These are phyloP conservation scores for Aethionema arabicum DNA, from an alignment of 345 rosid genomes.

Conservation along the genomic window DNA sequence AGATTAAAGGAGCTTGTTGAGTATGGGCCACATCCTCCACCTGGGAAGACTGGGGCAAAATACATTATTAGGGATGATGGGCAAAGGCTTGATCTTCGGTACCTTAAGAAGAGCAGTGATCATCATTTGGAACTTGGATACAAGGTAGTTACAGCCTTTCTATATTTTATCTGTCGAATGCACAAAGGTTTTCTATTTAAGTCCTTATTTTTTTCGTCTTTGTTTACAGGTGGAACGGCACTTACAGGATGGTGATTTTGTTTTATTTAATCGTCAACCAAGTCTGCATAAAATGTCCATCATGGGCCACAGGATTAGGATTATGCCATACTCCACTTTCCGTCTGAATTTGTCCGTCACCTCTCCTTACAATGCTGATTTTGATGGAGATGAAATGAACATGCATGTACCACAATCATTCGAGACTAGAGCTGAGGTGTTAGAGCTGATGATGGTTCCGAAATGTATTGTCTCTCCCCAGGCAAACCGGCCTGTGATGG, in stretches of 20 bases:
- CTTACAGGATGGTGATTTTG: slow-evolving; percentile 86
- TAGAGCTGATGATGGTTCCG: slow-evolving; percentile 99
- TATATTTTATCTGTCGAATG: slow-evolving; percentile 1
- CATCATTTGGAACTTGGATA: slow-evolving; percentile 98
- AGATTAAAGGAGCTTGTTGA: slow-evolving; percentile 96
- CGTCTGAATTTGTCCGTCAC: slow-evolving; percentile 92
- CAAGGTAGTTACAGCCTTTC: slow-evolving; percentile 41
- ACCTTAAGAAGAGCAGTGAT: slow-evolving; percentile 97
- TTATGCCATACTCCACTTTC: slow-evolving; percentile 97
- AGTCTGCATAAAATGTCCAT: slow-evolving; percentile 99
- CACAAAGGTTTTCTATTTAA: not conserved
- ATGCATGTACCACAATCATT: slow-evolving; percentile 98
- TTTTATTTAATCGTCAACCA: slow-evolving; percentile 95
- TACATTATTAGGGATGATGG: slow-evolving; percentile 98
- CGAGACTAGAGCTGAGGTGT: slow-evolving; percentile 95
- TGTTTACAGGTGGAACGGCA: slow-evolving; percentile 91
- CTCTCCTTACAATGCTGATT: slow-evolving; percentile 98
- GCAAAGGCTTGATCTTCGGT: slow-evolving; percentile 96
- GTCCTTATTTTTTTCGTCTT: slow-evolving; percentile 8
- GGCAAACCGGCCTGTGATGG: slow-evolving; percentile 97
- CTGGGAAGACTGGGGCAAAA: slow-evolving; percentile 95
- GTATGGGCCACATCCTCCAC: slow-evolving; percentile 97
- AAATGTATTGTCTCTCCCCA: slow-evolving; percentile 98
- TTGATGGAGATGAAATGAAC: slow-evolving; percentile 99
- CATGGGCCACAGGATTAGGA: slow-evolving; percentile 95